These are phyloP conservation scores for Pistacia integerrima DNA, from an alignment of 345 rosid species.

Conservation along the genomic window DNA sequence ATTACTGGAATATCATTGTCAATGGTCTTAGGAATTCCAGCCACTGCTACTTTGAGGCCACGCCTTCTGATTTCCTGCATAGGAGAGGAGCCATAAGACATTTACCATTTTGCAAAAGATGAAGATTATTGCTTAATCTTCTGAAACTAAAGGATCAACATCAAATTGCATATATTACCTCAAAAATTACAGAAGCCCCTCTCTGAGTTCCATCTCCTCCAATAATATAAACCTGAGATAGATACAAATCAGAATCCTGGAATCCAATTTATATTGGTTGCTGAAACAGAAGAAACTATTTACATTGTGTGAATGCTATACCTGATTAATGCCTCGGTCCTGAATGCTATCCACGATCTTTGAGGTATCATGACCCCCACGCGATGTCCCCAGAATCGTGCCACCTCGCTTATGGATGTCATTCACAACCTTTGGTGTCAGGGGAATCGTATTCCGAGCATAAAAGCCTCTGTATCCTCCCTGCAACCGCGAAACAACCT, in stretches of 20 bases:
- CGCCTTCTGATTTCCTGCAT: slow-evolving; percentile 72
- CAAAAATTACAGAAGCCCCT: slow-evolving; percentile 76
- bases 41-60: slow-evolving; percentile 85
- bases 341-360: slow-evolving; percentile 95
- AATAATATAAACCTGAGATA: slow-evolving; percentile 66
- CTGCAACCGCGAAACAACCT: slow-evolving; percentile 32
- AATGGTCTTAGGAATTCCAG: slow-evolving; percentile 83
- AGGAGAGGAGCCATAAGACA: slow-evolving; percentile 1
- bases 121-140: background rate
- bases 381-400: slow-evolving; percentile 80
- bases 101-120: background rate
- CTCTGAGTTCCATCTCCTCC: slow-evolving; percentile 94
- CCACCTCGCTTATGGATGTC: slow-evolving; percentile 93
- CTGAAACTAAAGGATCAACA: background rate
- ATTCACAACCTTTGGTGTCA: slow-evolving; percentile 73
- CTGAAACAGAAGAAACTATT: background rate
- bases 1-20: slow-evolving; percentile 84
- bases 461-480: slow-evolving; percentile 94
- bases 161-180: slow-evolving; percentile 42
- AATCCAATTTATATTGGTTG: background rate
- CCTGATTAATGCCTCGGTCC: slow-evolving; percentile 94
- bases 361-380: slow-evolving; percentile 81
- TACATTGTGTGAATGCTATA: slow-evolving; percentile 1
- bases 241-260: background rate
- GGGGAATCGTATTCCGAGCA: slow-evolving; percentile 64